Evolutionary conservation across 345 rosid genomes (phyloP).

Genomic region (Gossypium australe): DNA sequence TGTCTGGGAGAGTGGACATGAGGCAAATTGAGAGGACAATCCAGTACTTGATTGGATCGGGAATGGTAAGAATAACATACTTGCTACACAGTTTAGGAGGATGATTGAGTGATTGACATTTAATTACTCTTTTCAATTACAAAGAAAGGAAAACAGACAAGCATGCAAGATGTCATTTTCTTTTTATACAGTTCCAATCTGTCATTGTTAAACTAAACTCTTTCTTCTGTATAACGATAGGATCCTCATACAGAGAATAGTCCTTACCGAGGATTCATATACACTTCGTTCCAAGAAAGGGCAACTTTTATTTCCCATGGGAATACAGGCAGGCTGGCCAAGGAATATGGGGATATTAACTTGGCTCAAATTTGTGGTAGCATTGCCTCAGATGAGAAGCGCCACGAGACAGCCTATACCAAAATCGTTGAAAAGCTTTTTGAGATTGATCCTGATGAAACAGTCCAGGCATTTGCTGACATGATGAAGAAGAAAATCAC

Average conservation of each 20-base stretch:
- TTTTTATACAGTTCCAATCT: background rate
- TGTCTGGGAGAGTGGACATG: conserved; percentile 67
- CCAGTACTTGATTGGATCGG: conserved; percentile 62
- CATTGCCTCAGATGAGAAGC: conserved; percentile 88
- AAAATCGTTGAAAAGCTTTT: conserved; percentile 81
- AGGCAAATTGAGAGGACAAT: conserved; percentile 65
- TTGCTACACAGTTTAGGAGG: conserved; percentile 1
- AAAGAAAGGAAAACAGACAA: background rate
- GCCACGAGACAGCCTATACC: conserved; percentile 89
- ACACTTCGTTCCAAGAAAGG: conserved; percentile 93
- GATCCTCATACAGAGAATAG: conserved; percentile 78
- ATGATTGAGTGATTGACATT: background rate
- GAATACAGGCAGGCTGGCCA: conserved; percentile 87
- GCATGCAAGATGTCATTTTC: background rate
- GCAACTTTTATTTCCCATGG: conserved; percentile 94
- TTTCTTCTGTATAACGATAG: conserved; percentile 24
- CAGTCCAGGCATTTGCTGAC: conserved; percentile 69
- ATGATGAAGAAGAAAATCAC: conserved; percentile 95
- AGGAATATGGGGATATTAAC: conserved; percentile 65
- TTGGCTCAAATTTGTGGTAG: conserved; percentile 85
- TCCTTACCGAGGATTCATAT: conserved; percentile 82
- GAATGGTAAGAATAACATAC: conserved; percentile 50
- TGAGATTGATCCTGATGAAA: conserved; percentile 79
- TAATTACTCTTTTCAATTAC: background rate
- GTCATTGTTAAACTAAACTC: background rate